phyloP scores from a whole-genome alignment of 495 filamentous ascomycete genomes.

The Acidomyces sp. region DNA sequence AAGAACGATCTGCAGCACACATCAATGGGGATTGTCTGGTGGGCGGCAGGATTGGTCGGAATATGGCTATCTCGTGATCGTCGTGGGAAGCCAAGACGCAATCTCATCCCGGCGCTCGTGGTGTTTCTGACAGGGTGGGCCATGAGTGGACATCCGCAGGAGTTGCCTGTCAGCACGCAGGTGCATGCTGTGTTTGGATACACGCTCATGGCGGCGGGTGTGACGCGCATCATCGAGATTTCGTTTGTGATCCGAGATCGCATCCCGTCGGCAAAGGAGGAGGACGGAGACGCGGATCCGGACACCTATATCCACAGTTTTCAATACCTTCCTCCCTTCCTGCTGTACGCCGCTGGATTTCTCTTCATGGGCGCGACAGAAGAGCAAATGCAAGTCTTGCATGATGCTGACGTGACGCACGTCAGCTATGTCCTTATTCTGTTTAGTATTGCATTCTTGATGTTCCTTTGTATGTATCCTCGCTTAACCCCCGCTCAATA shows the following conservation, averaged over 20 bases:
- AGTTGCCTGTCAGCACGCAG: conserved; percentile 68
- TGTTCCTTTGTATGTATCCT: conserved; percentile 65
- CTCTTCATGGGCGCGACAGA: conserved; percentile 96
- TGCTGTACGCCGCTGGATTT: conserved; percentile 87
- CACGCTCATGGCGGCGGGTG: conserved; percentile 80
- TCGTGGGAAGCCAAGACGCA: conserved; percentile 76
- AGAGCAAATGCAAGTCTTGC: conserved; percentile 76
- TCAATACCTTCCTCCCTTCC: conserved; percentile 80
- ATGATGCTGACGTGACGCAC: conserved; percentile 61
- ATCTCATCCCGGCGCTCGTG: conserved; percentile 82
- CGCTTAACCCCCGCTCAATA: not conserved
- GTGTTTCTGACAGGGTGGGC: conserved; percentile 89
- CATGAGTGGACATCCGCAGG: conserved; percentile 82
- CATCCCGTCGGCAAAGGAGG: conserved; percentile 33
- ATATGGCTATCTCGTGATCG: conserved; percentile 79
- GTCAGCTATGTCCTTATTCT: conserved; percentile 85
- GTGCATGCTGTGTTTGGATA: conserved; percentile 90
- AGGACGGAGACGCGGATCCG: conserved; percentile 21
- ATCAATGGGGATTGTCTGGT: conserved; percentile 95
- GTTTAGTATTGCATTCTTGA: conserved; percentile 75
- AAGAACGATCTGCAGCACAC: conserved; percentile 94
- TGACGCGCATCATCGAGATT: conserved; percentile 79
- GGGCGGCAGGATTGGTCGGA: conserved; percentile 80
- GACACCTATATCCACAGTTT: conserved; percentile 68
- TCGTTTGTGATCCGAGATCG: conserved; percentile 71